phyloP scores from a whole-genome alignment of 352 stramenopile species.

The Pythium inflatum region DNA sequence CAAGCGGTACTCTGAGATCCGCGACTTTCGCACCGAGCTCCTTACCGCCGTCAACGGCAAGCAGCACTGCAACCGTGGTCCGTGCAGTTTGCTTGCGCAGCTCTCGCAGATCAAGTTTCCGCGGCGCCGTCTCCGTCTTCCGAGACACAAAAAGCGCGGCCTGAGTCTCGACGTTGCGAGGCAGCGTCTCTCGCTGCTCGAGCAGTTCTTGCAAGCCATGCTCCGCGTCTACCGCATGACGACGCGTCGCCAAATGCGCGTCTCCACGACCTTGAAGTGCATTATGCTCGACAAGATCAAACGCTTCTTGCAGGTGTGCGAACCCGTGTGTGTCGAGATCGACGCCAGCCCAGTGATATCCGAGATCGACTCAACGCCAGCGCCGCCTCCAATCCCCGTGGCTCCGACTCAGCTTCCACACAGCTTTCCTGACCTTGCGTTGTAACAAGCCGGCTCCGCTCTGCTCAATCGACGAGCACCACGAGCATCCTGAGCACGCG shows the following conservation, averaged over 20 bases:
- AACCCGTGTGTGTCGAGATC: conserved; percentile 2
- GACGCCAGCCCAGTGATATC: neutral
- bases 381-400: neutral
- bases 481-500: no score
- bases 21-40: conserved; percentile 56
- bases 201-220: conserved; percentile 60
- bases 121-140: conserved; percentile 37
- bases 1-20: conserved; percentile 79
- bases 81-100: conserved; percentile 48
- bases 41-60: conserved; percentile 33
- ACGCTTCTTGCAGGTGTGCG: conserved; percentile 46
- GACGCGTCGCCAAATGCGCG: conserved; percentile 53
- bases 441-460: neutral
- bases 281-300: conserved; percentile 49
- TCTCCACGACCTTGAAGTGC: conserved; percentile 62
- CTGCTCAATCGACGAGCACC: neutral
- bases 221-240: conserved; percentile 57
- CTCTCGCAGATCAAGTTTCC: conserved; percentile 62
- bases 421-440: neutral
- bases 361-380: neutral
- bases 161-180: conserved; percentile 41
- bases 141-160: neutral
- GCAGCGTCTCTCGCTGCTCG: conserved; percentile 46
- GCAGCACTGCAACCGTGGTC: conserved; percentile 43
- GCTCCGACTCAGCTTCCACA: neutral